phyloP scores from a whole-genome alignment of 2,329 filamentous ascomycete genomes.

The Aspergillus udagawae region DNA sequence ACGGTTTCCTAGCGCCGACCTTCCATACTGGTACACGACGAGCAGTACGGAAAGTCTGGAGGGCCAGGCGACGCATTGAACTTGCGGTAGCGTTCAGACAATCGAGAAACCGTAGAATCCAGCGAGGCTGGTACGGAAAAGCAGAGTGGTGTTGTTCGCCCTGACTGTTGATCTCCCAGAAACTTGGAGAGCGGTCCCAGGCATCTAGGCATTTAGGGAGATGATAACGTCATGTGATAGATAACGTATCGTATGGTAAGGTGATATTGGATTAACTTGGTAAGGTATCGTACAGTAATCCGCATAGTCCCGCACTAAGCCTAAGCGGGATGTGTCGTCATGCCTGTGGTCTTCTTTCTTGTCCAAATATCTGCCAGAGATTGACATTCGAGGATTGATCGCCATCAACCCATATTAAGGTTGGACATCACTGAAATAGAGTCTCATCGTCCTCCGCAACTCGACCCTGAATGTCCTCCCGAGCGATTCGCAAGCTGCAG shows the following conservation, averaged over 20 bases:
- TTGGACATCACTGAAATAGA: background rate
- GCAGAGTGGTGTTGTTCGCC: background rate
- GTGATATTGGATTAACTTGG: constrained; percentile 1
- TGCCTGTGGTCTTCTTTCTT: constrained; percentile 17
- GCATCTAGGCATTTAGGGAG: constrained; percentile 1
- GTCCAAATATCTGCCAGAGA: background rate
- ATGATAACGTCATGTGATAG: constrained; percentile 1
- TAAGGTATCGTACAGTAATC: background rate
- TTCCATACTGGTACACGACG: constrained; percentile 44
- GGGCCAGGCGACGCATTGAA: constrained; percentile 47
- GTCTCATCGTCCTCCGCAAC: background rate
- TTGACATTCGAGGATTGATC: background rate
- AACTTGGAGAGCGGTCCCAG: background rate
- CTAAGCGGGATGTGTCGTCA: constrained; percentile 28
- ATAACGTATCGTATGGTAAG: constrained; percentile 2
- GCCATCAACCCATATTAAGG: background rate
- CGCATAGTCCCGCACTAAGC: constrained; percentile 19
- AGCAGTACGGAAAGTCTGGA: constrained; percentile 46
- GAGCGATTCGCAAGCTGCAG: constrained; percentile 62
- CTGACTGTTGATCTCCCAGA: background rate
- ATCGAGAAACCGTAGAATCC: constrained; percentile 4
- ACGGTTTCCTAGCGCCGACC: constrained; percentile 34
- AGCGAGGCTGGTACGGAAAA: constrained; percentile 8
- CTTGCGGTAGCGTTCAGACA: constrained; percentile 7
- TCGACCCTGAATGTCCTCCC: constrained; percentile 54